Base-by-base conservation (phyloP, 352 stramenopile genomes). In the Phytopythium mirpurense region DNA sequence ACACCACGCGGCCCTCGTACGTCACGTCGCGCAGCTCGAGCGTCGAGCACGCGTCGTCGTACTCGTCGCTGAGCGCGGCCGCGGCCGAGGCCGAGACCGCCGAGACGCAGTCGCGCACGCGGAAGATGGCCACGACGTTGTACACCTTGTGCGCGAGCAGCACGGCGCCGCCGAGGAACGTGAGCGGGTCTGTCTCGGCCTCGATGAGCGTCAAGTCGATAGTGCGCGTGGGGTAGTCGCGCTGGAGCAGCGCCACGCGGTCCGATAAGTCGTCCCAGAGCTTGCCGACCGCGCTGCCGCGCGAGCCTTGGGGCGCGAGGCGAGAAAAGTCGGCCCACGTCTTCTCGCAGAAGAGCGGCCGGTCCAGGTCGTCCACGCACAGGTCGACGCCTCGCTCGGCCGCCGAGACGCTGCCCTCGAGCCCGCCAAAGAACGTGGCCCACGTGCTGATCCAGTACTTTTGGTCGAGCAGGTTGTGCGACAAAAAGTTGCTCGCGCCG, bases 371-470 rank as follows among this genome's bases (percentile, higher is more conserved):
- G 40, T 83, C 72, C 15, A 83, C 53, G 29, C 72, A 83, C 45
- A 83, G 57, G 37, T 83, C 70, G 15, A 80, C 60, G 42, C 72
- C 72, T 12, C 59, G 64, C n/a, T 74, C 63, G 19, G 46, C 37
- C 4, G 51, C 24, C 18, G 66, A 27, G 14, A 19, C 42, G 35
- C 36, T 52, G 18, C 29, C 27, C 23, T 70, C 55, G n/a, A 83
- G 58, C 19, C 72, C 69, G 21, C 65, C 51, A 23, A 83, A 83
- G 14, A 63, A 58, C 5, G 72, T 80, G 18, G 54, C 69, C 72
- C 69, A 83, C 27, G 74, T 69, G 32, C 67, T 76, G 57, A 83
- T 71, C 72, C 72, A 83, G 26, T 79, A 79, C 56, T 78, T 79
- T 42, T 79, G 72, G 26, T 83, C 69, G 38, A 83, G 60, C 27